These are phyloP conservation scores for Gomphus bonarii DNA, from an alignment of 1,284 basidiomycete genomes.

Conservation along the genomic window DNA sequence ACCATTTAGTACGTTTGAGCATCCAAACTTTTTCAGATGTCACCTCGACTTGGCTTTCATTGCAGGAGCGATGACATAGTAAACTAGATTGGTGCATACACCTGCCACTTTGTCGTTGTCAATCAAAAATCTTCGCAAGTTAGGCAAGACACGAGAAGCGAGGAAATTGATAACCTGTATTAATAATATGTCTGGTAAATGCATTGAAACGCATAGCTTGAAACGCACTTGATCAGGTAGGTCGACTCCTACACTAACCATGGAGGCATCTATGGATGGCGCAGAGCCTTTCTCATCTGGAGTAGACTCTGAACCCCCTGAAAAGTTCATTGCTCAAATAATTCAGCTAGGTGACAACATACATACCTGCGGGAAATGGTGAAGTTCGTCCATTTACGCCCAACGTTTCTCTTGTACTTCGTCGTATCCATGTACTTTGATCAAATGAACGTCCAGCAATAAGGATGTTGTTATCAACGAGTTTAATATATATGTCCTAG, in stretches of 20 bases:
- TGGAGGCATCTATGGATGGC: constrained; percentile 33
- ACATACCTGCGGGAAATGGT: constrained; percentile 40
- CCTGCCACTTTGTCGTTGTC: constrained; percentile 79
- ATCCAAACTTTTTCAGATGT: constrained; percentile 11
- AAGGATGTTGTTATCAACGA: constrained; percentile 73
- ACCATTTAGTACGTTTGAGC: neutral
- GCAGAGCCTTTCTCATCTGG: constrained; percentile 45
- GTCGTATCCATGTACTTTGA: constrained; percentile 69
- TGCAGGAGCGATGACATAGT: constrained; percentile 78
- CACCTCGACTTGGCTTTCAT: constrained; percentile 66
- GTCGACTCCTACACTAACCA: constrained; percentile 34
- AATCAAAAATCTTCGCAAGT: constrained; percentile 69
- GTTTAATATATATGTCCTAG: constrained; percentile 76
- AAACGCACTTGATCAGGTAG: constrained; percentile 39
- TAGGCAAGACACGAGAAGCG: constrained; percentile 60
- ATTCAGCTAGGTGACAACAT: neutral
- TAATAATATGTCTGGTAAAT: constrained; percentile 9
- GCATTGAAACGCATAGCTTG: neutral
- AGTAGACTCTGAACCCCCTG: constrained; percentile 27
- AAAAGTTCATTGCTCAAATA: neutral
- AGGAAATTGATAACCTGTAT: constrained; percentile 67
- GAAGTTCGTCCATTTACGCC: constrained; percentile 57
- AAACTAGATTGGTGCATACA: constrained; percentile 75
- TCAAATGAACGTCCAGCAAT: constrained; percentile 71
- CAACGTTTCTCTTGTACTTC: constrained; percentile 49